Evolutionary conservation across 2,329 filamentous ascomycete species (phyloP), one percentile per base, ranked within the genome.

Genomic region (Alternaria rosae): DNA sequence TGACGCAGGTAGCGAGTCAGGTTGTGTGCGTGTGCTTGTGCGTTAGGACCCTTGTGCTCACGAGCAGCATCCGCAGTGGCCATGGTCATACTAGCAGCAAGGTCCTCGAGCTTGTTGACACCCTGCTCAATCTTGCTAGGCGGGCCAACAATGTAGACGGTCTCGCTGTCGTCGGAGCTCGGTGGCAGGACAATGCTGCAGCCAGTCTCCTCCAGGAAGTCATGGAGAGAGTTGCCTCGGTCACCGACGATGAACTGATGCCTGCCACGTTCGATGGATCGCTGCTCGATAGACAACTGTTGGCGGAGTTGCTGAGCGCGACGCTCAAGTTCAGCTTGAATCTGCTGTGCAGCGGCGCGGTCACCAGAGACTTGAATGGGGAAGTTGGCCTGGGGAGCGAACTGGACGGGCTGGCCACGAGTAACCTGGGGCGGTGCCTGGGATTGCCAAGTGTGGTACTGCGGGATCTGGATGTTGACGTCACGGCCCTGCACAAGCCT

Each of bases 241-340:
- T 94, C 89, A 54, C 94, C 94, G 66, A 97, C 89, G 75, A 99
- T 95, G 83, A 97, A 98, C 78, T 97, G 94, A 78, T 98, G 95
- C 54, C 93, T 89, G 51, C 92, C 93, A 65, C 91, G 90, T 78
- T 94, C 91, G 70, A 98, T 92, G 6, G 91, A 87, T 43, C 93
- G 84, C 78, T 96, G 90, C 70, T 95, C 89, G 51, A 95, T 84
- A 43, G 90, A 88, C 52, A 98, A 84, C 76, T 92, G 88, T 61
- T 88, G 87, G 69, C 90, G 89, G 21, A 99, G 86, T 74, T 94
- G 87, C 64, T 90, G 87, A 7, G 89, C 92, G 61, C 90, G 87
- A 51, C 89, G 88, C 80, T 97, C 93, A 68, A 98, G 91, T 73
- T 92, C 89, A 44, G 90, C 88, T 61, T 91, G 91, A 25, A 90